Evolutionary conservation across 192 early-diverging fungal genomes (phyloP), one percentile per base, ranked within the genome.

Genomic region (Coemansia sp.): DNA sequence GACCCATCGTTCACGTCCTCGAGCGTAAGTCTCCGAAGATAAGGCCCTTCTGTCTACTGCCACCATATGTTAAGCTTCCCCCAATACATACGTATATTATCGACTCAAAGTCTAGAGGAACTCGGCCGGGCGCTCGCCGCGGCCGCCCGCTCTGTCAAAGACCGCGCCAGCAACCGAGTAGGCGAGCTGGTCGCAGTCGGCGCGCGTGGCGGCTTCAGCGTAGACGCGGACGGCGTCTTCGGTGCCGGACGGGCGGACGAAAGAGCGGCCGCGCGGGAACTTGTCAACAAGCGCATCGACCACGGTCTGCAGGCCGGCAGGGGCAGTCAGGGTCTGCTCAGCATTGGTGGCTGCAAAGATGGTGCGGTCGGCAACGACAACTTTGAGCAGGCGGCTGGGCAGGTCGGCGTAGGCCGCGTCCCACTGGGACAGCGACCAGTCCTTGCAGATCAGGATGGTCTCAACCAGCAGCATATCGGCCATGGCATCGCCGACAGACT

Each of bases 201-300:
- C 72, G 34, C 85, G 82, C 1, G 94, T 94, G 28, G 88, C 90
- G 16, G 97, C 97, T 73, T 99, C 97, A 26, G 97, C 94, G 59
- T 99, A 99, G 11, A 99, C 93, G 38, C 97, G 88, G 14, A 99
- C 97, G 9, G 93, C 89, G 59, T 99, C 97, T 65, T 99, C 97
- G 19, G 97, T 99, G 25, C 97, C 97, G 10, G 92, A 96, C 14
- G 97, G 92, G 62, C 94, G 80, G 21, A 98, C 95, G 82, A 99
- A 99, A 3, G 91, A 90, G 36, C 97, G 80, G 29, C 95, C 95
- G 29, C 82, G 75, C 35, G 72, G 76, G 67, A 84, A 91, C 75
- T 94, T 91, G 29, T 78, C 77, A 1, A 95, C 90, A 49, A 89
- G 73, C 19, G 75, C 62, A 62, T 94, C 83, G 51, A 99, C 92